Base-by-base conservation (phyloP, 768 basidiomycete genomes). In the Boletus pseudo-olivaceus region DNA sequence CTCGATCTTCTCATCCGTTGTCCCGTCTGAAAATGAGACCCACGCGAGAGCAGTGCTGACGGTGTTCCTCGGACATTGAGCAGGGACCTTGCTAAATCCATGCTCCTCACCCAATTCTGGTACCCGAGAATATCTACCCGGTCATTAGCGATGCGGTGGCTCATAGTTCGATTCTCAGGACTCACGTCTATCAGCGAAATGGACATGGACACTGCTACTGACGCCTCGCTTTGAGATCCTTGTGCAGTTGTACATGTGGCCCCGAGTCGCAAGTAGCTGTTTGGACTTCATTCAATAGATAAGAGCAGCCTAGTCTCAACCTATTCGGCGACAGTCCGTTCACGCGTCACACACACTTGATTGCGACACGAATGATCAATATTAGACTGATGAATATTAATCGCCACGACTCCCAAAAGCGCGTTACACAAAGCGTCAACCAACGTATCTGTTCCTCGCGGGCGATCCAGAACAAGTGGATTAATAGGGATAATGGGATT, bases 21-120 rank as follows among this genome's bases (percentile, higher is more conserved):
- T 56, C 50, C 59, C 37, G 64, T 50, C 51, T 62, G 59, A 49
- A 60, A 51, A 54, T 59, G 61, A 63, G 64, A 65, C 30, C 47
- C 61, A 55, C 74, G 68, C 39, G 72, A 73, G 47, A 72, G 64
- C 39, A 66, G 54, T 39, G 67, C 71, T 17, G 72, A 72, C 11
- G 75, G 76, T 45, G 76, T 73, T 42, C 79, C 79, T 50, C 74
- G 75, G 66, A 74, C 57, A 54, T 70, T 64, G 51, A 77, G 69
- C 42, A 77, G 61, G 29, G 61, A 66, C 59, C 73, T 74, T 20
- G 72, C 74, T 39, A 75, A 57, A 20, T 67, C 67, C 52, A 76
- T 65, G 58, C 73, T 74, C 41, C 69, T 70, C 49, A 57, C 44
- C 72, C 72, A 76, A 30, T 73, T 71, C 23, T 64, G 67, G 46